Evolutionary conservation across 352 stramenopile species (phyloP).

Genomic region (Globisporangium solare): DNA sequence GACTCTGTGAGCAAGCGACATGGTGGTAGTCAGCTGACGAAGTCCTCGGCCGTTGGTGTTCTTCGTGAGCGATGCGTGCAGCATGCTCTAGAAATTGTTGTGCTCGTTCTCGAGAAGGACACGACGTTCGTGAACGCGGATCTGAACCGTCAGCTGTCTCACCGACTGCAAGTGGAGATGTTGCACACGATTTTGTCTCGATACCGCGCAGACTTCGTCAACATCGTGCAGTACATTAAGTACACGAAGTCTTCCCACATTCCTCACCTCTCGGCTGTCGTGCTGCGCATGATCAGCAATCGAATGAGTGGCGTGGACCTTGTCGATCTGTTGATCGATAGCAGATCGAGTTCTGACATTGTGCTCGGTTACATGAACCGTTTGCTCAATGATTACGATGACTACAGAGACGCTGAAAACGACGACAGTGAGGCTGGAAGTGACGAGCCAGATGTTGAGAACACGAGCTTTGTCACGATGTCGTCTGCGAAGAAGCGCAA

Average conservation of each 20-base stretch:
- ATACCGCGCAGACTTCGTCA: constrained; percentile 69
- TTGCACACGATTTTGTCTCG: constrained; percentile 74
- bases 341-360: constrained; percentile 54
- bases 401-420: constrained; percentile 24
- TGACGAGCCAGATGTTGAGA: constrained; percentile 14
- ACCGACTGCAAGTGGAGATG: constrained; percentile 69
- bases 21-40: constrained; percentile 44
- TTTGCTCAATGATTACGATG: constrained; percentile 65
- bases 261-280: constrained; percentile 57
- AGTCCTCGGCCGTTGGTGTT: constrained; percentile 39
- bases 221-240: constrained; percentile 81
- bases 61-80: constrained; percentile 68
- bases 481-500: constrained; percentile 39
- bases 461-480: constrained; percentile 27
- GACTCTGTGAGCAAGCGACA: constrained; percentile 38
- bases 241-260: constrained; percentile 77
- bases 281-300: constrained; percentile 65
- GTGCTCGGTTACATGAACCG: constrained; percentile 78
- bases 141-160: constrained; percentile 45
- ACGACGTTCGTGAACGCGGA: constrained; percentile 59
- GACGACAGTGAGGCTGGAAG: constrained; percentile 8
- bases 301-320: constrained; percentile 55
- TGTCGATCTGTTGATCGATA: constrained; percentile 68
- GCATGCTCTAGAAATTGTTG: constrained; percentile 71
- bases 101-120: constrained; percentile 71